Percentiles rank a stretch among this genome's conserved stretches.
These are phyloP conservation scores for Pythium brachiatum DNA, from an alignment of 352 stramenopile species.

Conservation along the genomic window DNA sequence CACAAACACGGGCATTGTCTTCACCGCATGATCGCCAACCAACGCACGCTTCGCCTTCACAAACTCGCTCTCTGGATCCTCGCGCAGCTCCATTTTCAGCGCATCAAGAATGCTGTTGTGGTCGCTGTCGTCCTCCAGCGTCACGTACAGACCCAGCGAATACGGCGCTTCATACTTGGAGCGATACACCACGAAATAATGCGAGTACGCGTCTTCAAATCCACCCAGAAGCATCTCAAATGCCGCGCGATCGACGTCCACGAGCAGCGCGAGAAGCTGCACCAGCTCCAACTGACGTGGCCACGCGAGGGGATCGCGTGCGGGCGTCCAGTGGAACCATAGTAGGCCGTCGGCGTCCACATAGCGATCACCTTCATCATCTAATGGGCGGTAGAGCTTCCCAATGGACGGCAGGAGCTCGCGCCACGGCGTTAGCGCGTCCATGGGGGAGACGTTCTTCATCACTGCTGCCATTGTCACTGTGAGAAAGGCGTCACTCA, in stretches of 20 bases:
- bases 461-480: background rate
- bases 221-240: background rate
- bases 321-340: slow-evolving; percentile 13
- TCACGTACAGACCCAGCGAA: slow-evolving; percentile 8
- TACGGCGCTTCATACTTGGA: slow-evolving; percentile 3
- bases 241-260: background rate
- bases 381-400: slow-evolving; percentile 4
- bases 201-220: background rate
- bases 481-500: background rate
- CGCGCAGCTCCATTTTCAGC: background rate
- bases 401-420: background rate
- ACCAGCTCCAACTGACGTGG: slow-evolving; percentile 6
- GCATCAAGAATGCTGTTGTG: background rate
- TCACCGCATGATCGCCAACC: background rate
- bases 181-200: slow-evolving; percentile 1
- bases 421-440: background rate
- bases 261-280: background rate
- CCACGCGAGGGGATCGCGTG: background rate
- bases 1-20: background rate
- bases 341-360: slow-evolving; percentile 9
- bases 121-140: slow-evolving; percentile 1
- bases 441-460: background rate
- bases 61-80: background rate
- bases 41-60: background rate
- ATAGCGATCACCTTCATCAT: slow-evolving; percentile 11